These are phyloP conservation scores for Diaporthe capsici DNA, from an alignment of 2,329 filamentous ascomycete genomes.

Conservation along the genomic window DNA sequence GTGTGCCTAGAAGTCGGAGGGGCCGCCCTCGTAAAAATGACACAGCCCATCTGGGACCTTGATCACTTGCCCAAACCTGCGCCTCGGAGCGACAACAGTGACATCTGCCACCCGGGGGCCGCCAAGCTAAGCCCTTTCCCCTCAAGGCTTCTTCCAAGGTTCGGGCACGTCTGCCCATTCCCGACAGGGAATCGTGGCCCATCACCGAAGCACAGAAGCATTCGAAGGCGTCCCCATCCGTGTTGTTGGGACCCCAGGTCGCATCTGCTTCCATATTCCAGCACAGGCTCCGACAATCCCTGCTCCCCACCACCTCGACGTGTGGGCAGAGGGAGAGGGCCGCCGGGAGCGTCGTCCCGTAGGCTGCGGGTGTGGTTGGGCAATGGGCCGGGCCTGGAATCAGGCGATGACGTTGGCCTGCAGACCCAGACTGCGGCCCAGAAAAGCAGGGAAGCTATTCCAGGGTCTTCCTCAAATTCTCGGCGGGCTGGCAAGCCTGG, in stretches of 20 bases:
- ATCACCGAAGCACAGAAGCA: conserved; percentile 15
- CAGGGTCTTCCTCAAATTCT: conserved; percentile 19
- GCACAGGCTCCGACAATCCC: conserved; percentile 16
- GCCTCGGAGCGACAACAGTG: conserved; percentile 25
- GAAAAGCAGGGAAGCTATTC: conserved; percentile 37
- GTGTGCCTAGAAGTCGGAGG: conserved; percentile 17
- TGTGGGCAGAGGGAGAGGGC: conserved; percentile 4
- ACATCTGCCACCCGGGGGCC: conserved; percentile 24
- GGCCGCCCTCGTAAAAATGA: conserved; percentile 31
- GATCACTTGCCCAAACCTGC: conserved; percentile 40
- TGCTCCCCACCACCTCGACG: conserved; percentile 9
- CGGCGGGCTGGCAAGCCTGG: conserved; percentile 5
- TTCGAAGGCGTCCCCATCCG: background rate
- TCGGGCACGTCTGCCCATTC: conserved; percentile 31
- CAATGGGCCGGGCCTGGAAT: conserved; percentile 25
- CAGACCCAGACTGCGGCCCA: conserved; percentile 34
- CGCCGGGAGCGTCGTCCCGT: conserved; percentile 20
- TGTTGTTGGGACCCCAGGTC: conserved; percentile 4
- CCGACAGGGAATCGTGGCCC: conserved; percentile 35
- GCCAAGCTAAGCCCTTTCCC: conserved; percentile 14
- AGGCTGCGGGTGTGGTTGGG: conserved; percentile 30
- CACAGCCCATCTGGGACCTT: conserved; percentile 38
- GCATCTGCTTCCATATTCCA: conserved; percentile 16
- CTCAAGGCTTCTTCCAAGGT: conserved; percentile 11
- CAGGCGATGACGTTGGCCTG: conserved; percentile 42